A percentile compares a stretch with the other conserved stretches of the same genome.
Evolutionary conservation across 345 rosid genomes (phyloP).

Genomic region (Boechera retrofracta): DNA sequence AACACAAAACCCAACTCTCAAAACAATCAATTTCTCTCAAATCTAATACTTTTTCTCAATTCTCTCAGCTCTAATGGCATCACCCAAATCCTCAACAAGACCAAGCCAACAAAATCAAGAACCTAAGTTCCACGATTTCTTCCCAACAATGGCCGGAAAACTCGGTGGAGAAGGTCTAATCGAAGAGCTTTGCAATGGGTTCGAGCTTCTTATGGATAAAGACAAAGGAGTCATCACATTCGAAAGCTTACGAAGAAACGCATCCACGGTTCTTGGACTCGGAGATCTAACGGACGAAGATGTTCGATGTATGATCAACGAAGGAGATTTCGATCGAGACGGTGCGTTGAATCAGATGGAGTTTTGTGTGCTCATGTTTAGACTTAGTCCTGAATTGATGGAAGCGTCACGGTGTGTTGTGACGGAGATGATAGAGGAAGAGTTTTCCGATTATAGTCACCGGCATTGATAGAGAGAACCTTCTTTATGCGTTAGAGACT

Average conservation of each 20-base stretch:
- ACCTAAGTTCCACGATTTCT: constrained; percentile 60
- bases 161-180: constrained; percentile 84
- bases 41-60: neutral
- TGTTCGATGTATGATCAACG: constrained; percentile 62
- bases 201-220: constrained; percentile 66
- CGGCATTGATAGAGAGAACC: constrained; percentile 16
- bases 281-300: constrained; percentile 80
- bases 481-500: constrained; percentile 1
- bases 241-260: constrained; percentile 67
- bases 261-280: constrained; percentile 65
- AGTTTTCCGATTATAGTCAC: constrained; percentile 42
- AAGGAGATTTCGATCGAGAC: constrained; percentile 81
- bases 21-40: neutral
- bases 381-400: constrained; percentile 87
- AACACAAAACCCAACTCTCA: constrained; percentile 32
- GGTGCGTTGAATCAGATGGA: constrained; percentile 87
- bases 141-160: constrained; percentile 80
- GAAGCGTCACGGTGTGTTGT: constrained; percentile 66
- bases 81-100: constrained; percentile 39
- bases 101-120: constrained; percentile 39
- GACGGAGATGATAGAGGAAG: constrained; percentile 67
- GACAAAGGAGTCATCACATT: constrained; percentile 76
- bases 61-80: constrained; percentile 45
- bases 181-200: constrained; percentile 82
- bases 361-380: constrained; percentile 91